Conservation (phyloP, 306 rosid species). For the Cyamopsis tetragonoloba region DNA sequence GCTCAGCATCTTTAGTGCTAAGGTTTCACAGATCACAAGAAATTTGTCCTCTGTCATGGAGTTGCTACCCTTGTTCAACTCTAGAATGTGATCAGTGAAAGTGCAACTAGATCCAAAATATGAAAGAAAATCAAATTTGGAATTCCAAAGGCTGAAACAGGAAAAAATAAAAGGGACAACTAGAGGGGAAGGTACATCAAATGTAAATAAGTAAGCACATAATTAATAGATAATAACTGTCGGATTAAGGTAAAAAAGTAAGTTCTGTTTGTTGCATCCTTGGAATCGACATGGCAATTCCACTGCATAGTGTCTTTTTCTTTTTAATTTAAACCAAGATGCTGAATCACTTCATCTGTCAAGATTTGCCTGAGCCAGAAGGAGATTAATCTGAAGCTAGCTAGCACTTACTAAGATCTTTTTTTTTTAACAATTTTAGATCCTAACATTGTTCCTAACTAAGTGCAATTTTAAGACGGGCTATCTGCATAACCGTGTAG, state of each 20-base stretch:
- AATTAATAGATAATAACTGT: neutral
- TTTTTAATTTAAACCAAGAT: neutral
- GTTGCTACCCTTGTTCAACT: slow-evolving; percentile 50
- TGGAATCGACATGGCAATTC: neutral
- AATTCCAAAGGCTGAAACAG: neutral
- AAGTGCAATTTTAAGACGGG: neutral
- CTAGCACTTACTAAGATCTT: neutral
- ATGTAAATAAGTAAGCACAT: neutral
- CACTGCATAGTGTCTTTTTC: neutral
- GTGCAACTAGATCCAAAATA: slow-evolving; percentile 58
- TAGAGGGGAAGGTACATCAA: neutral
- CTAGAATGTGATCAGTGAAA: slow-evolving; percentile 67
- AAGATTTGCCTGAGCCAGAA: slow-evolving; percentile 5
- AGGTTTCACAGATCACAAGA: slow-evolving; percentile 68
- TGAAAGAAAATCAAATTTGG: slow-evolving; percentile 33
- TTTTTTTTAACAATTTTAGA: neutral
- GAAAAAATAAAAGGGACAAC: neutral
- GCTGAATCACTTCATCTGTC: neutral
- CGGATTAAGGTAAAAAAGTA: neutral
- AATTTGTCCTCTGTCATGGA: slow-evolving; percentile 58
- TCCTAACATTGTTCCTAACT: neutral
- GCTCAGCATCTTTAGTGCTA: slow-evolving; percentile 79
- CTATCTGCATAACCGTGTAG: neutral
- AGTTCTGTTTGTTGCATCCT: neutral
- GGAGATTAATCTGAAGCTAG: slow-evolving; percentile 14